phyloP scores from a whole-genome alignment of 2,329 filamentous ascomycete genomes.

The Furcasterigmium furcatum region DNA sequence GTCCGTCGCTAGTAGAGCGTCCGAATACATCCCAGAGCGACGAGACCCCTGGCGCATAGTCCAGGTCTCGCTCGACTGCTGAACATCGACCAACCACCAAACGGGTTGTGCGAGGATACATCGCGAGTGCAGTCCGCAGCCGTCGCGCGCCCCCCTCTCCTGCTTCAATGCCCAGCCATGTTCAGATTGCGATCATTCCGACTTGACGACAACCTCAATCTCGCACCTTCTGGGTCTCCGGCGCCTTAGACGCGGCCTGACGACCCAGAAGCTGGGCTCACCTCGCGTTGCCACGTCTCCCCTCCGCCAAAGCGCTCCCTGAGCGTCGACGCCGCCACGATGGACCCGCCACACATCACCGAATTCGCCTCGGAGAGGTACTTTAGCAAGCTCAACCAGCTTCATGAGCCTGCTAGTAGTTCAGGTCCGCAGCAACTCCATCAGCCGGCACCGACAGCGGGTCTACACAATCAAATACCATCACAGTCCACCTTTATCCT shows the following conservation, averaged over 20 bases:
- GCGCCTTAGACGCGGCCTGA: slow-evolving; percentile 5
- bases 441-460: slow-evolving; percentile 18
- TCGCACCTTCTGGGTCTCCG: slow-evolving; percentile 1
- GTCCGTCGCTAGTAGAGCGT: too few relatives aligned
- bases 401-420: slow-evolving; percentile 26
- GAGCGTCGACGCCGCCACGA: slow-evolving; percentile 25
- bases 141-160: too few relatives aligned
- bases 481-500: slow-evolving; percentile 43
- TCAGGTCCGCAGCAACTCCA: slow-evolving; percentile 37
- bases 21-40: too few relatives aligned
- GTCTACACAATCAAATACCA: slow-evolving; percentile 13
- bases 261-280: slow-evolving; percentile 7
- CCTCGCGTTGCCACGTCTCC: not conserved
- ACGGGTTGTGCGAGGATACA: too few relatives aligned
- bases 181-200: slow-evolving; percentile 19
- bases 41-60: too few relatives aligned
- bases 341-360: slow-evolving; percentile 62
- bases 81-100: too few relatives aligned
- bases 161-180: slow-evolving; percentile 27
- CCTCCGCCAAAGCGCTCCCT: not conserved
- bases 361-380: slow-evolving; percentile 66
- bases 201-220: slow-evolving; percentile 15
- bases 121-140: too few relatives aligned
- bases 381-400: slow-evolving; percentile 58
- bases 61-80: too few relatives aligned